Percentiles rank a stretch among this genome's conserved stretches.
Conservation (phyloP, 257 asterid genomes). For the Salvia rosmarinus region DNA sequence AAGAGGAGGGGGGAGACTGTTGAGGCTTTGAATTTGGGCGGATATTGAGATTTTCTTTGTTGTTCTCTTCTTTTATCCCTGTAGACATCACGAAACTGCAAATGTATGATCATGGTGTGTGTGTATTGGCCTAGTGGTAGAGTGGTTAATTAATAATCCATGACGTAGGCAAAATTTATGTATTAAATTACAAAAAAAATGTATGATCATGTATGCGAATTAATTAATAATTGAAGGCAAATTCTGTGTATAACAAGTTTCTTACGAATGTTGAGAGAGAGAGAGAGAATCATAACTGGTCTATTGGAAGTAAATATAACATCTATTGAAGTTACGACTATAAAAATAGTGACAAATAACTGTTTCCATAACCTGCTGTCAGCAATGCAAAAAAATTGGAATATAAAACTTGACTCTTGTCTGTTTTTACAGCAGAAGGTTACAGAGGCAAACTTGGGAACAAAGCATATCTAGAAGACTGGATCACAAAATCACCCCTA, state of each 20-base stretch:
- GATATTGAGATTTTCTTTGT: neutral
- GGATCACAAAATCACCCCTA: slow-evolving; percentile 45
- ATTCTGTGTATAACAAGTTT: neutral
- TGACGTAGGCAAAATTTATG: neutral
- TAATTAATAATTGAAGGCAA: neutral
- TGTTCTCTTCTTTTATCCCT: neutral
- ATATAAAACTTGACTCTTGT: neutral
- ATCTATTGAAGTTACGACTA: neutral
- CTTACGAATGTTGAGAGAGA: neutral
- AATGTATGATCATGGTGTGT: neutral
- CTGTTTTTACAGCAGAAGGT: slow-evolving; percentile 27
- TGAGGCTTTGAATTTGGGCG: neutral
- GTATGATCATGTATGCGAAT: neutral
- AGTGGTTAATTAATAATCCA: too few relatives aligned
- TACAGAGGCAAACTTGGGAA: slow-evolving; percentile 53
- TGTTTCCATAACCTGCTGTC: neutral
- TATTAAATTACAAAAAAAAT: neutral
- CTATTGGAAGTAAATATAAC: neutral
- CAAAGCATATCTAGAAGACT: slow-evolving; percentile 56
- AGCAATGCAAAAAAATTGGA: neutral
- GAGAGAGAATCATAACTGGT: neutral
- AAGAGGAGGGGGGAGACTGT: neutral
- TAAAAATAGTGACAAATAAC: neutral
- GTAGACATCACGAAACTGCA: neutral
- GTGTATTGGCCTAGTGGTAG: neutral